phyloP scores from a whole-genome alignment of 108 stramenopile genomes.

The Cyclostephanos invisitatus region DNA sequence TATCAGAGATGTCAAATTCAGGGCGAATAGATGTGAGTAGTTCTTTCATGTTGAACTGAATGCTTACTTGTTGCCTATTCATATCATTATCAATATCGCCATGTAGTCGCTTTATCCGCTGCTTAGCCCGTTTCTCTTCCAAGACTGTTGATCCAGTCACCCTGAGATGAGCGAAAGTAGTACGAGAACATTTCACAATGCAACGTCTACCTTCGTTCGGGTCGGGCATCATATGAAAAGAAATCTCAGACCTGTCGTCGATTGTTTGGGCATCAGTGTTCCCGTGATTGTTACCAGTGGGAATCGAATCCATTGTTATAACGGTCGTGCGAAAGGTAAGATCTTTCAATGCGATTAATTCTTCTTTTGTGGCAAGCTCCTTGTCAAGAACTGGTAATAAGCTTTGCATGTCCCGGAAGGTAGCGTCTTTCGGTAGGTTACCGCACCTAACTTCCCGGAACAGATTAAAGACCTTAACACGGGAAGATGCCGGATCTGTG shows the following conservation, averaged over 20 bases:
- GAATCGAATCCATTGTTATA: conserved; percentile 15
- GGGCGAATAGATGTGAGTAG: conserved; percentile 40
- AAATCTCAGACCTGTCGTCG: conserved; percentile 34
- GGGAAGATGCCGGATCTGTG: conserved; percentile 32
- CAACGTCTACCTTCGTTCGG: conserved; percentile 18
- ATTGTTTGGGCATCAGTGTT: conserved; percentile 2
- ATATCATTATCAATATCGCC: conserved; percentile 1
- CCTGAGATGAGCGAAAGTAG: conserved; percentile 23
- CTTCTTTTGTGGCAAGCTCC: conserved; percentile 49
- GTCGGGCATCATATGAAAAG: conserved; percentile 16
- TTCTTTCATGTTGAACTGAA: conserved; percentile 31
- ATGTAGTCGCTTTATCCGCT: conserved; percentile 3
- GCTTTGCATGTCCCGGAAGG: conserved; percentile 55
- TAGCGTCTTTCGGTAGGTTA: conserved; percentile 47
- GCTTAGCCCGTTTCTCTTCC: conserved; percentile 12
- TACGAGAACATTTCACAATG: conserved; percentile 27
- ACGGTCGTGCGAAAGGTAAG: conserved; percentile 55
- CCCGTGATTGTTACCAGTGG: not conserved
- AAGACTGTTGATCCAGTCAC: conserved; percentile 2
- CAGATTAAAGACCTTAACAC: conserved; percentile 60
- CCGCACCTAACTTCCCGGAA: conserved; percentile 57
- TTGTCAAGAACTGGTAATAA: conserved; percentile 62
- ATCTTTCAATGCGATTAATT: conserved; percentile 53
- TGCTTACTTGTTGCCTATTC: not conserved
- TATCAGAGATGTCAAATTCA: conserved; percentile 19